Evolutionary conservation across 1,139 yeast species (phyloP).

Genomic region (Pichia sp.): DNA sequence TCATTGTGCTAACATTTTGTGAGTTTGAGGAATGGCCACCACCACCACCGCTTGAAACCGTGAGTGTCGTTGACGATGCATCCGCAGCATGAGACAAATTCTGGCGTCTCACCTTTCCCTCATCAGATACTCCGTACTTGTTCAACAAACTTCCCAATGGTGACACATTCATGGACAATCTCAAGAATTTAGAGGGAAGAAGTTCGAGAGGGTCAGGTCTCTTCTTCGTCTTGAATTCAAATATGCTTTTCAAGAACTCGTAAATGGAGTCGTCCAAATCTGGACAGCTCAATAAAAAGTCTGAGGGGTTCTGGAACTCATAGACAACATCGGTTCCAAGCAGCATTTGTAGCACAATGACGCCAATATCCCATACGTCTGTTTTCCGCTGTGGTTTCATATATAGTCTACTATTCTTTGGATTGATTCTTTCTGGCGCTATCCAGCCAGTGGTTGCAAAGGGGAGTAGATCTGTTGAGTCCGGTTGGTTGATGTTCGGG

Average conservation of each 20-base stretch:
- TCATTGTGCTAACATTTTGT: not conserved
- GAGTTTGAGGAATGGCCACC: not conserved
- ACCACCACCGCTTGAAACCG: not conserved
- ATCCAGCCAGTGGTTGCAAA: constrained; percentile 42
- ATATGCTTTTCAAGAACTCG: constrained; percentile 61
- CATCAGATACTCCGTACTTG: not conserved
- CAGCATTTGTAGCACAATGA: constrained; percentile 64
- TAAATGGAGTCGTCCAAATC: constrained; percentile 45
- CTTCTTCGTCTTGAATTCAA: constrained; percentile 59
- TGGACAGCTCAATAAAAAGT: constrained; percentile 43
- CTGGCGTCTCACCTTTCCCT: not conserved
- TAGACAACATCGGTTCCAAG: constrained; percentile 52
- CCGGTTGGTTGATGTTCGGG: constrained; percentile 33
- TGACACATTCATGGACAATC: constrained; percentile 50
- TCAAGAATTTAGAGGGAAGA: constrained; percentile 70
- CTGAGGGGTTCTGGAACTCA: constrained; percentile 53
- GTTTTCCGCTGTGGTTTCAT: constrained; percentile 60
- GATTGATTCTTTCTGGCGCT: constrained; percentile 64
- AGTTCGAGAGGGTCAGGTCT: constrained; percentile 80
- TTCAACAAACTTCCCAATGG: constrained; percentile 18
- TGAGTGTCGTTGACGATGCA: not conserved
- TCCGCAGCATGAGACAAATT: not conserved
- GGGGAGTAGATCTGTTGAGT: constrained; percentile 18
- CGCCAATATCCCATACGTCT: constrained; percentile 92
- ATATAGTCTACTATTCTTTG: constrained; percentile 27